phyloP scores from a whole-genome alignment of 345 rosid species.

The Ailanthus altissimus region DNA sequence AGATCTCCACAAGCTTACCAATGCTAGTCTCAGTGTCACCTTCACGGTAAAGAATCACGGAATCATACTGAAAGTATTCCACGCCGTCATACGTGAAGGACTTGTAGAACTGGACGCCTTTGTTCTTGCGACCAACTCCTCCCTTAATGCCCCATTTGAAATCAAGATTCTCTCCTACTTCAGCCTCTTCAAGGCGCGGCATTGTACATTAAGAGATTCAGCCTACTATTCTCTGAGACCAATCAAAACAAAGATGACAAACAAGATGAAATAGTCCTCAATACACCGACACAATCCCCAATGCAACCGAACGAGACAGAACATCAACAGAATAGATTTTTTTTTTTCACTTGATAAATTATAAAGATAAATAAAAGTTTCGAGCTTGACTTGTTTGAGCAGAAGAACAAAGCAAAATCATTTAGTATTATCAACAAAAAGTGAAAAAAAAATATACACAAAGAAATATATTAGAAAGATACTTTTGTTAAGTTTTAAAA shows the following conservation, averaged over 20 bases:
- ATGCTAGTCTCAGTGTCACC: conserved; percentile 38
- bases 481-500: too few relatives aligned
- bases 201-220: conserved; percentile 15
- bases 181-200: conserved; percentile 22
- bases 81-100: conserved; percentile 43
- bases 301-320: too few relatives aligned
- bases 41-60: conserved; percentile 28
- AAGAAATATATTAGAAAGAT: too few relatives aligned
- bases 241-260: conserved; percentile 16
- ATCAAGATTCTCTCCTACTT: neutral
- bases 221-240: neutral
- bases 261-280: too few relatives aligned
- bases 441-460: too few relatives aligned
- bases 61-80: conserved; percentile 48
- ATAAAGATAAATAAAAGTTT: too few relatives aligned
- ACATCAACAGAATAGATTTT: too few relatives aligned
- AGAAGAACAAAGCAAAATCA: too few relatives aligned
- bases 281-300: too few relatives aligned
- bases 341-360: too few relatives aligned
- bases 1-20: conserved; percentile 56
- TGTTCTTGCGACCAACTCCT: conserved; percentile 26
- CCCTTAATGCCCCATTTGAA: conserved; percentile 48
- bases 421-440: too few relatives aligned
- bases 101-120: conserved; percentile 32
- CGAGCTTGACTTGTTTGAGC: too few relatives aligned